These are phyloP conservation scores for Artemisia tridentata DNA, from an alignment of 129 eudicot genomes.

Conservation along the genomic window DNA sequence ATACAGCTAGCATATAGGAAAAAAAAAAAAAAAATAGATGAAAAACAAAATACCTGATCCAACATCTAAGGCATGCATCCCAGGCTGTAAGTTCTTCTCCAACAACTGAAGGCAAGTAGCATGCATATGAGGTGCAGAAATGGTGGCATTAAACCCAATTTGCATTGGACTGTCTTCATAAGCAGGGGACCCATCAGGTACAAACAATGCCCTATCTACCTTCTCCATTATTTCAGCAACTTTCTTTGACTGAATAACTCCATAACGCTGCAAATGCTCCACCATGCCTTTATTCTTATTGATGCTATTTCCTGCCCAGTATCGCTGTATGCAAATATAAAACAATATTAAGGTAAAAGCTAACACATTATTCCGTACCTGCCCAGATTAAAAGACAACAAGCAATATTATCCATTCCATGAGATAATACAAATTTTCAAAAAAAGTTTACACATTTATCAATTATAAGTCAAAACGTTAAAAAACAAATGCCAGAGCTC, in stretches of 20 bases:
- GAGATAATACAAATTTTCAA: not conserved
- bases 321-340: conserved; percentile 54
- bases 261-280: conserved; percentile 60
- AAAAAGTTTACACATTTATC: not conserved
- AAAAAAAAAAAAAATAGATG: too few species aligned
- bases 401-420: too few species aligned
- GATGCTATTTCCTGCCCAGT: conserved; percentile 51
- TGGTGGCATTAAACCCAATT: conserved; percentile 92
- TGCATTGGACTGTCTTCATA: conserved; percentile 84
- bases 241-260: conserved; percentile 64
- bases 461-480: not conserved
- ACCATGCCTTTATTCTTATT: conserved; percentile 67
- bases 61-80: conserved; percentile 94
- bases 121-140: conserved; percentile 99
- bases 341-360: conserved; percentile 13
- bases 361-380: not conserved
- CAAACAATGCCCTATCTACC: conserved; percentile 89
- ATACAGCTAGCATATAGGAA: too few species aligned
- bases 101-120: conserved; percentile 88
- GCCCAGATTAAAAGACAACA: too few species aligned
- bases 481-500: not conserved
- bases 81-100: conserved; percentile 84
- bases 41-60: conserved; percentile 68
- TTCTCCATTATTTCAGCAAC: conserved; percentile 87
- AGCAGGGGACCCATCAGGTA: conserved; percentile 75